A percentile compares a stretch with the other conserved stretches of the same genome.
These are phyloP conservation scores for Yamadazyma nakazawae DNA, from an alignment of 805 yeast genomes.

Conservation along the genomic window DNA sequence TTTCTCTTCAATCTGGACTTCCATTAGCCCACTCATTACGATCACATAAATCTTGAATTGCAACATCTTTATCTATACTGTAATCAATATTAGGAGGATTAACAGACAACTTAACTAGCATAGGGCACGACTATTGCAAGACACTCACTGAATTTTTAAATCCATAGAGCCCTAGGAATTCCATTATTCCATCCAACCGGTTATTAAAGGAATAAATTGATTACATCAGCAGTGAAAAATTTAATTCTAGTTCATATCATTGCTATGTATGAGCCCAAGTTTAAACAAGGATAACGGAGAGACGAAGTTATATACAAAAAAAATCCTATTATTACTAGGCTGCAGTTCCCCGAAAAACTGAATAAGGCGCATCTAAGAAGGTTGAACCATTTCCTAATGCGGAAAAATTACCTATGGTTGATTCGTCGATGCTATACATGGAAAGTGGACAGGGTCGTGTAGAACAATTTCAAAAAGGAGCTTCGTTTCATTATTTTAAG, in stretches of 20 bases:
- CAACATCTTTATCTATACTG: too few species aligned
- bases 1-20: too few species aligned
- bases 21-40: too few species aligned
- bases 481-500: neutral
- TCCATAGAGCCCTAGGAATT: too few species aligned
- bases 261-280: neutral
- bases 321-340: neutral
- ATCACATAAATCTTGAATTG: too few species aligned
- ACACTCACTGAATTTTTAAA: too few species aligned
- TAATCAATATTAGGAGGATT: too few species aligned
- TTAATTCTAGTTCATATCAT: neutral
- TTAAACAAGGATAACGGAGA: neutral
- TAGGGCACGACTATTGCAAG: too few species aligned
- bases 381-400: slow-evolving; percentile 6
- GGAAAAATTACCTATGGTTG: slow-evolving; percentile 3
- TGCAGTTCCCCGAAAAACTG: neutral
- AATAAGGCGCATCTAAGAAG: neutral
- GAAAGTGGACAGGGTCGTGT: slow-evolving; percentile 2
- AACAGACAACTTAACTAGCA: too few species aligned
- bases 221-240: too few species aligned
- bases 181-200: neutral
- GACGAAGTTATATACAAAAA: neutral
- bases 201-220: neutral
- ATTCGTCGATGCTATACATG: neutral
- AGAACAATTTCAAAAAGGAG: slow-evolving; percentile 5